Evolutionary conservation across 805 yeast species (phyloP), one percentile per base, ranked within the genome.

Genomic region (Zygosaccharomyces siamensis): DNA sequence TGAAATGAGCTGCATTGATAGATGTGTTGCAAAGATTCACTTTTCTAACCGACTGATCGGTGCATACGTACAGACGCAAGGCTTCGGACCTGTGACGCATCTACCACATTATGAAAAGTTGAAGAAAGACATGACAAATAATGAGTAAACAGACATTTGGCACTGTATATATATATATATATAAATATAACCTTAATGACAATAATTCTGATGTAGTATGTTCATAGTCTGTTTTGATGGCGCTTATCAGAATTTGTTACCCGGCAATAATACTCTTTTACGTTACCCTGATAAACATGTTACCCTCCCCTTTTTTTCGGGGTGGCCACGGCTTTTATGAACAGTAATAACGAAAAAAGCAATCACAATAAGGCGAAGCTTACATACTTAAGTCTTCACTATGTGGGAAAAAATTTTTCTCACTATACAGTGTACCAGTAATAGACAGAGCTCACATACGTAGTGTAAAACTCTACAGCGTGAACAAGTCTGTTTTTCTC

Each of bases 21-120:
- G 97, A 51, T 90, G 98, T 70, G 92, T 86, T 39, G 69, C 81
- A 54, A 90, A 90, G 66, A 89, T 83, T 67, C 86, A 89, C 72
- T 76, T 76, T 58, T 83, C 89, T 40, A 89, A 84, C 63, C 66
- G 78, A 39, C 62, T 76, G 46, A 71, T 87, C 27, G 93, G 92
- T 0, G 75, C 72, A 12, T 61, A 69, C 66, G 72, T 75, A 53
- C 73, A 74, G 52, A 50, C 61, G 59, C 72, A 66, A 55, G 69
- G 79, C 30, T 67, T 77, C 44, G 68, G 70, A 32, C 81, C 80
- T n/a, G 68, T 64, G 50, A 68, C 73, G 65, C 37, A 77, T 64
- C 52, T 78, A 71, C 63, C 60, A 57, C 63, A 70, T 40, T 57
- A 60, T 50, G 53, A 70, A 33, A 39, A 20, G 33, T 43, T 51